Evolutionary conservation across 495 filamentous ascomycete genomes (phyloP), one percentile per base, ranked within the genome.

Genomic region (Xylaria bambusicola): DNA sequence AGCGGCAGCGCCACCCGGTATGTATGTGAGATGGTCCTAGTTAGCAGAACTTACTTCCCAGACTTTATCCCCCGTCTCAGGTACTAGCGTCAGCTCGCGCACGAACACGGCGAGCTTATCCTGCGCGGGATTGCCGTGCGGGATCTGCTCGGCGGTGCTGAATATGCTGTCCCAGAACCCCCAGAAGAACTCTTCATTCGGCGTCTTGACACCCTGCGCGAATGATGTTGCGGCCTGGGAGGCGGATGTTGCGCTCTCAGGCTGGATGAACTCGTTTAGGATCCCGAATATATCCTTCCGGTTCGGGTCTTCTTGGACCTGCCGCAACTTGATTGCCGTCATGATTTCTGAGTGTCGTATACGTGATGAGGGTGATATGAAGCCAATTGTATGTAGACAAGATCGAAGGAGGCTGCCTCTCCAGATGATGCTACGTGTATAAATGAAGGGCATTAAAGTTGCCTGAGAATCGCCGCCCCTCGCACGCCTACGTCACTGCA

Each of bases 221-320:
- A 69, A 57, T 26, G 57, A 27, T 23, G 41, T 21, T 13, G 55
- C 67, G 23, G 58, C 42, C 31, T 65, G 31, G 3, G 59, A 45
- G 20, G 52, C 42, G 13, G 67, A 49, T 5, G 57, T 27, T 15
- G 52, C 15, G 35, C 40, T 52, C 1, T 20, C 41, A 3, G 45
- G 36, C 15, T 53, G 49, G 40, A 69, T 51, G 20, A 63, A 61
- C 9, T 57, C 18, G 27, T 66, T 66, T 47, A 72, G 65, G 36
- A 70, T 71, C 23, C 62, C 59, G 49, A 74, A 71, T 44, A 68
- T 64, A 15, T 60, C 62, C 38, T 63, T 20, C 31, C 40, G 29
- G 21, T 18, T 8, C 4, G 50, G 42, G 33, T 38, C 50, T 15
- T 48, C 58, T 24, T 49, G 15, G 2, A 23, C 24, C 42, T 54